Conservation (phyloP, 2,329 filamentous ascomycete genomes). For the Colletotrichum sp. region DNA sequence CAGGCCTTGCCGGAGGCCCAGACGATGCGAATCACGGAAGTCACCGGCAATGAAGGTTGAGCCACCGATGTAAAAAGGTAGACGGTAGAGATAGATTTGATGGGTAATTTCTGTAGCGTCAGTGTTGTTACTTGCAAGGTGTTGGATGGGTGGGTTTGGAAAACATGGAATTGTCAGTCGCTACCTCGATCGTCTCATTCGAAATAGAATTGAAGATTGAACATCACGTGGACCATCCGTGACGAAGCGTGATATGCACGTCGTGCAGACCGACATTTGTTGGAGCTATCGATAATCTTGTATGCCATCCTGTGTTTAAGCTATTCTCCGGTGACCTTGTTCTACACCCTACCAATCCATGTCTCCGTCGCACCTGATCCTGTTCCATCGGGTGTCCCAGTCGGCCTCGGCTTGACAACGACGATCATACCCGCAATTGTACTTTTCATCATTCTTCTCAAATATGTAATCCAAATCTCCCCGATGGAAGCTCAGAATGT, state of each 20-base stretch:
- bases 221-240: background rate
- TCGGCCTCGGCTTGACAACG: background rate
- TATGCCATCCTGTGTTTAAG: background rate
- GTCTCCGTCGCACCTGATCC: background rate
- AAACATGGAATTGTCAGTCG: background rate
- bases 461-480: background rate
- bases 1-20: background rate
- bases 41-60: background rate
- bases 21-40: background rate
- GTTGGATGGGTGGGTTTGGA: background rate
- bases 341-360: background rate
- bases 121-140: background rate
- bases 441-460: background rate
- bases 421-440: background rate
- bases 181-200: background rate
- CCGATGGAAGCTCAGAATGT: background rate
- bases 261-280: background rate
- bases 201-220: background rate
- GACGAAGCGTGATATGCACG: fast-evolving
- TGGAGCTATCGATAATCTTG: background rate
- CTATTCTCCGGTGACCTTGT: background rate
- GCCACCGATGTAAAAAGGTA: background rate
- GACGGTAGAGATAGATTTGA: background rate
- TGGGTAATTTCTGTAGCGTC: background rate
- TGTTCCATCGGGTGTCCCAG: background rate